Evolutionary conservation across 2,329 filamentous ascomycete species (phyloP).

Genomic region (Ilyonectria sp.): DNA sequence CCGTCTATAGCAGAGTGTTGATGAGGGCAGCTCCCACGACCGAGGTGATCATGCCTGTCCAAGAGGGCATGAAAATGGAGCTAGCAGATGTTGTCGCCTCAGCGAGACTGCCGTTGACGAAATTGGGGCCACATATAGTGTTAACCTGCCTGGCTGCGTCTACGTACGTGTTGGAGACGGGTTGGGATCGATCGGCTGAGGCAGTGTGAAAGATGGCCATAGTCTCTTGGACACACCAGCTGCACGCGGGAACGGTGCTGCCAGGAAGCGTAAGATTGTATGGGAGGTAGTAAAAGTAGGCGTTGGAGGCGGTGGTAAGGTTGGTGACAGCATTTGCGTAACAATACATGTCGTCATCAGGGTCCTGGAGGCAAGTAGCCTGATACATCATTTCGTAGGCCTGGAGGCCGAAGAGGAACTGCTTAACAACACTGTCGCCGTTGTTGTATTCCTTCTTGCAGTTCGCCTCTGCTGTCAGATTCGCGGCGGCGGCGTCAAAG

Average conservation of each 20-base stretch:
- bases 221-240: constrained; percentile 80
- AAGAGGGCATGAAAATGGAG: constrained; percentile 36
- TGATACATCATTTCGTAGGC: constrained; percentile 85
- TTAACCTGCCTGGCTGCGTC: constrained; percentile 82
- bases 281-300: constrained; percentile 89
- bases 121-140: constrained; percentile 70
- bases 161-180: constrained; percentile 79
- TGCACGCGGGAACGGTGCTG: constrained; percentile 80
- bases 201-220: constrained; percentile 86
- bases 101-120: constrained; percentile 71
- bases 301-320: constrained; percentile 76
- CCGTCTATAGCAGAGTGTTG: constrained; percentile 39
- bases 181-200: constrained; percentile 75
- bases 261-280: constrained; percentile 80
- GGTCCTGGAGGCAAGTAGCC: constrained; percentile 83
- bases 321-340: constrained; percentile 91
- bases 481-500: constrained; percentile 75
- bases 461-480: constrained; percentile 73
- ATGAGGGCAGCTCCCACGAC: constrained; percentile 36
- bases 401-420: constrained; percentile 82
- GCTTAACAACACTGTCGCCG: constrained; percentile 78
- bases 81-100: constrained; percentile 45
- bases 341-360: constrained; percentile 77
- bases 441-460: constrained; percentile 80
- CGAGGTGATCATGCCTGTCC: constrained; percentile 32